phyloP scores from a whole-genome alignment of 495 filamentous ascomycete species.

The Penicillium atrosanguineum region DNA sequence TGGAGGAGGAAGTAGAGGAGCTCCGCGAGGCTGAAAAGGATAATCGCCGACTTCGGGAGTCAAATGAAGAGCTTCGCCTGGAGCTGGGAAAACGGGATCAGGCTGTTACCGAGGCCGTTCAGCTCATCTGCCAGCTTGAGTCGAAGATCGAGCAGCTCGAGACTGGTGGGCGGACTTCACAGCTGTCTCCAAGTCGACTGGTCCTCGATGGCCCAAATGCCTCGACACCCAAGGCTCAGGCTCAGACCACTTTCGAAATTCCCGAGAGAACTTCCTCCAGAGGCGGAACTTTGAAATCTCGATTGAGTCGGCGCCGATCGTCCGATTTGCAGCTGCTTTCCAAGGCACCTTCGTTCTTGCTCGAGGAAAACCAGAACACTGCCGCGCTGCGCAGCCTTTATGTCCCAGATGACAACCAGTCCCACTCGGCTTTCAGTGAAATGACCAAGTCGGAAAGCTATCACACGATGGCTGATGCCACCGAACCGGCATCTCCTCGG shows the following conservation, averaged over 20 bases:
- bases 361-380: conserved; percentile 58
- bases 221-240: conserved; percentile 26
- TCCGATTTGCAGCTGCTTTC: conserved; percentile 31
- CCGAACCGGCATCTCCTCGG: conserved; percentile 55
- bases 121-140: conserved; percentile 74
- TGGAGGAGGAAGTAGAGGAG: conserved; percentile 62
- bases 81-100: conserved; percentile 76
- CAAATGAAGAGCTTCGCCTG: conserved; percentile 63
- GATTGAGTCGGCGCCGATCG: conserved; percentile 16
- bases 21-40: conserved; percentile 55
- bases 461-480: conserved; percentile 31
- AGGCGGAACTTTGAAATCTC: conserved; percentile 14
- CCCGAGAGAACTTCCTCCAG: conserved; percentile 42
- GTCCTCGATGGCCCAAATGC: conserved; percentile 24
- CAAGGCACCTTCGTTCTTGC: conserved; percentile 67
- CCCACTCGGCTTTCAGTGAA: conserved; percentile 24
- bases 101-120: conserved; percentile 78
- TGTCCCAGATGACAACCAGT: conserved; percentile 46
- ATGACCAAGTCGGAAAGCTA: conserved; percentile 40
- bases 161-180: conserved; percentile 19
- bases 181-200: conserved; percentile 25
- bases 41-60: conserved; percentile 45
- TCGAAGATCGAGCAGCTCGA: conserved; percentile 58
- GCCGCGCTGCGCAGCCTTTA: conserved; percentile 66
- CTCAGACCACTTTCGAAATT: conserved; percentile 26